Evolutionary conservation across 352 stramenopile genomes (phyloP).

Genomic region (Phytopythium chamaehyphon): DNA sequence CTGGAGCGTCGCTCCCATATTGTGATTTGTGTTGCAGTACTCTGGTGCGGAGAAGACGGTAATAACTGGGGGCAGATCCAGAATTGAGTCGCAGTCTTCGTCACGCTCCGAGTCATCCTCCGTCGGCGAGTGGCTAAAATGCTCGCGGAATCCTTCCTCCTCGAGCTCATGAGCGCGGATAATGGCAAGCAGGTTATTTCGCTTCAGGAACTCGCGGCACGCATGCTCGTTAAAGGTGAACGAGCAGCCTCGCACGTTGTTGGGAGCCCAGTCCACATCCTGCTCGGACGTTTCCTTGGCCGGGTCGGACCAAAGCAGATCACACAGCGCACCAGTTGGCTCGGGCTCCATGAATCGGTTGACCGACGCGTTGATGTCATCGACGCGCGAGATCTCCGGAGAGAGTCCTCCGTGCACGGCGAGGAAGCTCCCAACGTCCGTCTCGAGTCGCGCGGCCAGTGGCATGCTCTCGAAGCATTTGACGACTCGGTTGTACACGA

Average conservation of each 20-base stretch:
- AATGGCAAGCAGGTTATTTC: conserved; percentile 65
- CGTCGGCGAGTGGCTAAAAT: conserved; percentile 34
- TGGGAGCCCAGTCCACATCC: conserved; percentile 49
- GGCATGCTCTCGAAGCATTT: conserved; percentile 85
- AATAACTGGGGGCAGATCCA: conserved; percentile 50
- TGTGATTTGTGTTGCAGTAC: conserved; percentile 84
- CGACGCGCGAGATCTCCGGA: conserved; percentile 58
- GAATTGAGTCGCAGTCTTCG: conserved; percentile 10
- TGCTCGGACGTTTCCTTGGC: conserved; percentile 79
- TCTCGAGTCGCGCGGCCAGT: conserved; percentile 60
- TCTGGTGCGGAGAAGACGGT: conserved; percentile 83
- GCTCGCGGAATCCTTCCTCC: conserved; percentile 70
- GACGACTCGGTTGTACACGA: conserved; percentile 78
- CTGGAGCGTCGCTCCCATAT: conserved; percentile 71
- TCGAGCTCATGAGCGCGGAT: conserved; percentile 80
- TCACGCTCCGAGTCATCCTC: conserved; percentile 8
- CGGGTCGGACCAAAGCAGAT: conserved; percentile 99
- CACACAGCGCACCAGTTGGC: conserved; percentile 93
- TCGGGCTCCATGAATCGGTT: conserved; percentile 80
- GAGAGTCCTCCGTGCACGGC: conserved; percentile 75
- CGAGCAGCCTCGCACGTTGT: conserved; percentile 68
- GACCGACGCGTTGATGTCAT: conserved; percentile 72
- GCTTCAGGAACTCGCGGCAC: conserved; percentile 57
- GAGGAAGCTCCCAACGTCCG: conserved; percentile 53
- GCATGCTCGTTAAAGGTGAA: conserved; percentile 77